Evolutionary conservation across 2,329 filamentous ascomycete genomes (phyloP).

Genomic region (Stemphylium beticola): DNA sequence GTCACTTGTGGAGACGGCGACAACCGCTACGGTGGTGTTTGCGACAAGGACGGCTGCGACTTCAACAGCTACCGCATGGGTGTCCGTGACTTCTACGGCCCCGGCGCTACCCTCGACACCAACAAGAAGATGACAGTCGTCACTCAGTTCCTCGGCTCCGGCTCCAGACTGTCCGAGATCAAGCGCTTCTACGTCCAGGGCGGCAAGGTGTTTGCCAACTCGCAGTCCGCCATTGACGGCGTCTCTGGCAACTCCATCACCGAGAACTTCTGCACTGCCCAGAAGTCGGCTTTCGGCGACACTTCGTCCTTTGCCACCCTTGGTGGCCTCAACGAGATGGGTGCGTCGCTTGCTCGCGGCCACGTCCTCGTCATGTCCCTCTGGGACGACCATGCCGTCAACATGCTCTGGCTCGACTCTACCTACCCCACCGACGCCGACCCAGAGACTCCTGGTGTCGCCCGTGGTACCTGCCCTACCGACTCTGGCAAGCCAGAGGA

Average conservation of each 20-base stretch:
- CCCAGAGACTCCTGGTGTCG: constrained; percentile 41
- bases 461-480: constrained; percentile 47
- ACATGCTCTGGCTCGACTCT: constrained; percentile 79
- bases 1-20: constrained; percentile 47
- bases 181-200: constrained; percentile 59
- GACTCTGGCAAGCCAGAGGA: constrained; percentile 46
- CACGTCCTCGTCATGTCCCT: constrained; percentile 71
- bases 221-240: constrained; percentile 52
- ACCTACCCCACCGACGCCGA: constrained; percentile 61
- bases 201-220: constrained; percentile 57
- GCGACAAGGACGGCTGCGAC: constrained; percentile 73
- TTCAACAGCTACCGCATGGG: constrained; percentile 68
- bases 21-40: constrained; percentile 66
- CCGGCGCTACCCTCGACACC: constrained; percentile 56
- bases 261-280: constrained; percentile 61
- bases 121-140: constrained; percentile 56
- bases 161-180: constrained; percentile 54
- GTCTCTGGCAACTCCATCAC: constrained; percentile 62
- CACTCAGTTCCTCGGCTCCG: constrained; percentile 57
- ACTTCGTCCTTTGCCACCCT: constrained; percentile 59
- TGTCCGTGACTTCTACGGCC: constrained; percentile 67
- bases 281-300: constrained; percentile 64
- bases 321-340: constrained; percentile 64
- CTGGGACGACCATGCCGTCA: constrained; percentile 69
- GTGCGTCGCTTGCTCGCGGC: constrained; percentile 60